Base-by-base conservation (phyloP, 179 eudicot species). In the Beta macrorhiza region DNA sequence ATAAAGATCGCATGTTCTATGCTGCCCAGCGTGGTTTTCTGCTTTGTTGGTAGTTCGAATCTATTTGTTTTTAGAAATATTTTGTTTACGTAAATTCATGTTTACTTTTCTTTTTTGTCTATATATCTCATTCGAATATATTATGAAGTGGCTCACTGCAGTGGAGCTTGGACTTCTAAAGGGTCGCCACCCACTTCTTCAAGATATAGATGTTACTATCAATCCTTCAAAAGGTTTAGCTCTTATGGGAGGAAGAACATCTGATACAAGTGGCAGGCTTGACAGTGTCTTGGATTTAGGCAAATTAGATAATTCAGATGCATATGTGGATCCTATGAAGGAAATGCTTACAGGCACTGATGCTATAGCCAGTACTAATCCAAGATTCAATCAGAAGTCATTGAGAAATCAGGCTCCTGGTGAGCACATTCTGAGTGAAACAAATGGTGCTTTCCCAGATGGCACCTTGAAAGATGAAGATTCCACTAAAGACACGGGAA, bases 81-180 rank as follows among this genome's bases (percentile, higher is more conserved):
- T 53, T 29, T 67, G 19, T 49, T 51, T 47, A 14, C 25, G 12
- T n/a, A 37, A 65, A 52, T 22, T 74, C 62, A 29, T 53, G 45
- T 74, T 74, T 74, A 7, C 13, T 16, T 13, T 12, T 71, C 25
- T 74, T 22, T 29, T 45, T 25, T 58, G 47, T 63, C 63, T 29
- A 72, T 72, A 17, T 47, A 55, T 81, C 74, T 76, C 53, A 57
- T 78, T 20, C 44, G 49, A 51, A 25, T 55, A 47, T 71, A 67
- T 81, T 76, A 71, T 87, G 89, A 87, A 96, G 99, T 96, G 99
- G 99, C 98, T 96, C 75, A 81, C 90, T 65, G 99, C 98, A 76
- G 98, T 96, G 83, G 99, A 96, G 85, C 93, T 96, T 85, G 99
- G 93, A 80, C 91, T 92, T 87, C 81, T 96, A 74, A 96, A 96